phyloP scores from a whole-genome alignment of 31 red algal genomes.

The Porphyra umbilicalis region DNA sequence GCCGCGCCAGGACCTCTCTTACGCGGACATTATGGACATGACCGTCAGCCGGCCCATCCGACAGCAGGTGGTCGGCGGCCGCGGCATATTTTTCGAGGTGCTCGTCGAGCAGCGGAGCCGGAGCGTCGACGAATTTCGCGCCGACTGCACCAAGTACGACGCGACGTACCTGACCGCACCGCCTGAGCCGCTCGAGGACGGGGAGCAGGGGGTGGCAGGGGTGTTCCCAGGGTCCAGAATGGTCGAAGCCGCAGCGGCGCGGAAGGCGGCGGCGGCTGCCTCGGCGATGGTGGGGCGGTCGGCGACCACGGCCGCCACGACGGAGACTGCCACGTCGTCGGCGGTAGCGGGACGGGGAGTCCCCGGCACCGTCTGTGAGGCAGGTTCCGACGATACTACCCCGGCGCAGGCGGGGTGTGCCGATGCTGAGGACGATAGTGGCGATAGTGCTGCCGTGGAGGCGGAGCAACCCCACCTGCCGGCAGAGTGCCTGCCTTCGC shows the following conservation, averaged over 20 bases:
- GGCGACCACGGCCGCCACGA: background rate
- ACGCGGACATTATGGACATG: background rate
- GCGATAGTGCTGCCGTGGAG: no score
- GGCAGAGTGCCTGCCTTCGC: background rate
- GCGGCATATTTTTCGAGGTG: background rate
- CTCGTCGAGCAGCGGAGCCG: constrained; percentile 3
- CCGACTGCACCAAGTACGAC: background rate
- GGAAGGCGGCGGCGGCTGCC: background rate
- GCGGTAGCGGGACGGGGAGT: background rate
- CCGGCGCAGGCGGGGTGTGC: no score
- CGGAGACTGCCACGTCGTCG: background rate
- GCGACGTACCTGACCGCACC: background rate
- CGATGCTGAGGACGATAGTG: no score
- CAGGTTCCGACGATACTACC: no score
- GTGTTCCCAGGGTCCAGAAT: no score
- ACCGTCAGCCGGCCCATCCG: background rate
- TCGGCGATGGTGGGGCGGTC: background rate
- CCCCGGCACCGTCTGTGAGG: no score
- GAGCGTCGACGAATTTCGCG: background rate
- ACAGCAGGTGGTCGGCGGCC: constrained; percentile 1
- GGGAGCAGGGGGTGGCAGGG: background rate
- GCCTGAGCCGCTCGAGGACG: background rate
- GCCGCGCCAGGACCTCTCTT: background rate
- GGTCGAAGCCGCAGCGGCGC: no score
- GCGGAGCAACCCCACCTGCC: background rate